phyloP scores from a whole-genome alignment of 257 asterid species.

The Solanum rostratum region DNA sequence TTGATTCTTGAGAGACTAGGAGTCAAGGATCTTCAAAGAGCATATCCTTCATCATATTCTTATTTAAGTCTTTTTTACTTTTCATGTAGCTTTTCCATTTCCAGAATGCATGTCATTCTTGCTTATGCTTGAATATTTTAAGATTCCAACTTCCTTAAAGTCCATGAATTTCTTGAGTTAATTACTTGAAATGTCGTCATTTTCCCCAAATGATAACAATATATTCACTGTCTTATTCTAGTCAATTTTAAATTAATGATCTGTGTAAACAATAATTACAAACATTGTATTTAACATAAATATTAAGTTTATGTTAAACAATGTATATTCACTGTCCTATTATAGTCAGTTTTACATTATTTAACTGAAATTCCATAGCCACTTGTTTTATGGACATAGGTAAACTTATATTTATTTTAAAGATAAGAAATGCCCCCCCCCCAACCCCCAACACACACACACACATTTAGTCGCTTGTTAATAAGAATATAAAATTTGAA shows the following conservation, averaged over 20 bases:
- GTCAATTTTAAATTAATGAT: no score
- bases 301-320: no score
- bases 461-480: no score
- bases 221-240: not conserved
- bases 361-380: not conserved
- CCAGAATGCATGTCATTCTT: not conserved
- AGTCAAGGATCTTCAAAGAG: not conserved
- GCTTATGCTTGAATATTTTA: not conserved
- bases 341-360: no score
- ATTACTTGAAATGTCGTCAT: not conserved
- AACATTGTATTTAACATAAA: no score
- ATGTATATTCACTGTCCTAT: no score
- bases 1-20: not conserved
- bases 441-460: no score
- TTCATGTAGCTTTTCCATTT: not conserved
- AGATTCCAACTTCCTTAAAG: not conserved
- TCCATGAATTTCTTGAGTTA: not conserved
- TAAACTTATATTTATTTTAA: no score
- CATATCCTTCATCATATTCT: constrained; percentile 18
- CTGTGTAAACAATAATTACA: not conserved
- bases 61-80: not conserved
- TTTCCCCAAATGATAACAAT: not conserved
- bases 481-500: not conserved
- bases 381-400: no score
- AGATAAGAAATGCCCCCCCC: no score